A percentile compares a stretch with the other conserved stretches of the same genome.
These are phyloP conservation scores for Suillus clintonianus DNA, from an alignment of 768 basidiomycete species.

Conservation along the genomic window DNA sequence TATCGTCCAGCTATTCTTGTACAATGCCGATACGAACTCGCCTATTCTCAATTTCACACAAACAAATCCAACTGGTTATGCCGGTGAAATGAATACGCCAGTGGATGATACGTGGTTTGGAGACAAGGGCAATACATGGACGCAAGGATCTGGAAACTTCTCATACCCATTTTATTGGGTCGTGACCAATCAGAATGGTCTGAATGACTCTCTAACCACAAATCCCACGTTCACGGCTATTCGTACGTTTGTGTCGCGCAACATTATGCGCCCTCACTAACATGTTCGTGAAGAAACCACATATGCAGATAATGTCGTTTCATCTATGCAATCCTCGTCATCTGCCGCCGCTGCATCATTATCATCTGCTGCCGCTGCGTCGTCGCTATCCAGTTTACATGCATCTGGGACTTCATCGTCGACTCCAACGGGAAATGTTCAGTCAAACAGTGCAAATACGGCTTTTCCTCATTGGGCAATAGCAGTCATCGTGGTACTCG, in stretches of 20 bases:
- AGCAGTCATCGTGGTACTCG: conserved; percentile 85
- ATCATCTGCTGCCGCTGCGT: conserved; percentile 41
- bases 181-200: conserved; percentile 58
- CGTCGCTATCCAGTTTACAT: conserved; percentile 19
- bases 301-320: conserved; percentile 62
- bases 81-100: conserved; percentile 52
- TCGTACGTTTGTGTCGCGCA: conserved; percentile 53
- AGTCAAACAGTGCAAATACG: conserved; percentile 35
- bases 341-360: conserved; percentile 37
- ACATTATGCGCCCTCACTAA: conserved; percentile 1
- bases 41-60: conserved; percentile 47
- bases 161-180: conserved; percentile 79
- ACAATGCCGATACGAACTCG: conserved; percentile 64
- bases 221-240: conserved; percentile 79
- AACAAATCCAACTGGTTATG: conserved; percentile 52
- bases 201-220: conserved; percentile 60
- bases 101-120: conserved; percentile 83
- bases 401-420: conserved; percentile 15
- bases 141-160: conserved; percentile 45
- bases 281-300: conserved; percentile 61
- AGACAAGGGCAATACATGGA: conserved; percentile 46
- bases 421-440: conserved; percentile 44
- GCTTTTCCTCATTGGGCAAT: conserved; percentile 89
- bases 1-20: conserved; percentile 75
- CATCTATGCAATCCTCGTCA: conserved; percentile 48